Percentiles rank a stretch among this genome's conserved stretches.
Conservation (phyloP, 306 rosid genomes). For the Pterocarpus santalinus region DNA sequence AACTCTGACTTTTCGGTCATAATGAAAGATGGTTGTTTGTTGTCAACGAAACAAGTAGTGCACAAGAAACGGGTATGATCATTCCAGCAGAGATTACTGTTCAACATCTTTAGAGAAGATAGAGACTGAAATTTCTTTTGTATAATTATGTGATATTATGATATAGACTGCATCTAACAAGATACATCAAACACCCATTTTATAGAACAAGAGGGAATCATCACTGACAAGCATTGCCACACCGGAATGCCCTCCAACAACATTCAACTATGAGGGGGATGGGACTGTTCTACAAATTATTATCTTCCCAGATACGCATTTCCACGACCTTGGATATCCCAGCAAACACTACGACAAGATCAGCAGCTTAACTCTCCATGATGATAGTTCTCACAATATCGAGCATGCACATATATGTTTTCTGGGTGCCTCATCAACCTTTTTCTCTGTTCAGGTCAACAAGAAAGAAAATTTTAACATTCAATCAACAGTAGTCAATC, state of each 20-base stretch:
- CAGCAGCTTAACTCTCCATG: slow-evolving; percentile 51
- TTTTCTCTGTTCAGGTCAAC: slow-evolving; percentile 70
- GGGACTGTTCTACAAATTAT: slow-evolving; percentile 65
- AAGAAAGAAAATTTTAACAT: slow-evolving; percentile 37
- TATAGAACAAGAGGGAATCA: slow-evolving; percentile 54
- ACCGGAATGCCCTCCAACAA: slow-evolving; percentile 59
- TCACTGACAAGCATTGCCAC: slow-evolving; percentile 61
- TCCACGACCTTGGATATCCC: slow-evolving; percentile 53
- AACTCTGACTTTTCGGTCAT: too few relatives aligned
- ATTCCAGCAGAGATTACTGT: slow-evolving; percentile 33
- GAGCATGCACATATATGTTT: slow-evolving; percentile 81
- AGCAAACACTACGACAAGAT: slow-evolving; percentile 51
- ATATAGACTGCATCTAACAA: slow-evolving; percentile 56
- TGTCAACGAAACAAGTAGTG: slow-evolving; percentile 15
- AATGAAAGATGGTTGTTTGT: not conserved
- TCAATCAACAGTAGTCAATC: not conserved
- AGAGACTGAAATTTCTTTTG: slow-evolving; percentile 31
- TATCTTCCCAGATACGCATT: slow-evolving; percentile 56
- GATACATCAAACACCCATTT: slow-evolving; percentile 63
- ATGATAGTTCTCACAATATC: slow-evolving; percentile 60
- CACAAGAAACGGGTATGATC: slow-evolving; percentile 25
- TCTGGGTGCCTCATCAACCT: slow-evolving; percentile 74
- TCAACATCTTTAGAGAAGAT: slow-evolving; percentile 33
- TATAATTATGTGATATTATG: slow-evolving; percentile 49
- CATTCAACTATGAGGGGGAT: slow-evolving; percentile 52